phyloP scores from a whole-genome alignment of 2,329 filamentous ascomycete genomes.

The Orbilia oligospora region DNA sequence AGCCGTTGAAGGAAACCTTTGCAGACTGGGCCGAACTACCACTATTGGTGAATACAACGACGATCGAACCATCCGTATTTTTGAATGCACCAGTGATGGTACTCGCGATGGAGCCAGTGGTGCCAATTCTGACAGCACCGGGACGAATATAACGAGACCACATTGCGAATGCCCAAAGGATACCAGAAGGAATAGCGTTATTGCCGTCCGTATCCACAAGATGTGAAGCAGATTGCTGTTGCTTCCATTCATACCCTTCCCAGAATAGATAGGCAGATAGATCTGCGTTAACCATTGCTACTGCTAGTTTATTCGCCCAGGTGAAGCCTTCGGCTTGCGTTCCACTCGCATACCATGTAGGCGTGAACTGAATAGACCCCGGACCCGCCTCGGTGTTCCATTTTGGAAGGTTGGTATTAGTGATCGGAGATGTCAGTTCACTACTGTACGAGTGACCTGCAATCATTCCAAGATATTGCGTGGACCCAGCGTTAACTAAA shows the following conservation, averaged over 20 bases:
- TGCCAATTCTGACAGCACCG: slow-evolving; percentile 66
- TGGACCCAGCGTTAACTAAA: slow-evolving; percentile 67
- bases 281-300: slow-evolving; percentile 70
- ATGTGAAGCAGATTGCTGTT: slow-evolving; percentile 65
- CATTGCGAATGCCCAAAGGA: slow-evolving; percentile 68
- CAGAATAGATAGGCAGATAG: slow-evolving; percentile 73
- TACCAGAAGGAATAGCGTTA: slow-evolving; percentile 66
- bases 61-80: slow-evolving; percentile 65
- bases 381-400: slow-evolving; percentile 73
- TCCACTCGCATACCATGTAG: slow-evolving; percentile 70
- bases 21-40: slow-evolving; percentile 60
- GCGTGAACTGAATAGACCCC: slow-evolving; percentile 68
- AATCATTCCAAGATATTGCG: slow-evolving; percentile 67
- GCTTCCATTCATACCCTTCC: slow-evolving; percentile 69
- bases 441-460: slow-evolving; percentile 69
- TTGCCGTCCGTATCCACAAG: slow-evolving; percentile 63
- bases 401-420: slow-evolving; percentile 67
- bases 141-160: slow-evolving; percentile 67
- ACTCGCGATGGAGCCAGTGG: slow-evolving; percentile 62
- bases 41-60: slow-evolving; percentile 67
- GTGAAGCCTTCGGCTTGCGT: slow-evolving; percentile 71
- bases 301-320: slow-evolving; percentile 73
- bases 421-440: slow-evolving; percentile 67
- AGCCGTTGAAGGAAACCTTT: slow-evolving; percentile 60
- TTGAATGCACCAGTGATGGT: slow-evolving; percentile 63